Evolutionary conservation across 805 yeast species (phyloP).

Genomic region (Candida incommunis): DNA sequence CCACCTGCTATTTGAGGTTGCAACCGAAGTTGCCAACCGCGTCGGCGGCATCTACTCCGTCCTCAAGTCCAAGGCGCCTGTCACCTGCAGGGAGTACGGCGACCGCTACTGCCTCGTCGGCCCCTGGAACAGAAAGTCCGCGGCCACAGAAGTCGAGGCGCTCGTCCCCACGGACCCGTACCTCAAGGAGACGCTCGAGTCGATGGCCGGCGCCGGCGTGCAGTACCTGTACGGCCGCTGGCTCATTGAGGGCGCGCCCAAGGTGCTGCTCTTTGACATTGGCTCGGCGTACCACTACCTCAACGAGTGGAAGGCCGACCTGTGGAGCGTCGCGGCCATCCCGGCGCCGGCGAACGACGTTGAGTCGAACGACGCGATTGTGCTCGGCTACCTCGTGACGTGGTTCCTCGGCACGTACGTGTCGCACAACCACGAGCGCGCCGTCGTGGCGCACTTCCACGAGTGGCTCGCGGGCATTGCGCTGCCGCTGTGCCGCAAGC

Average conservation of each 20-base stretch:
- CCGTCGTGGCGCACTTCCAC: slow-evolving; percentile 88
- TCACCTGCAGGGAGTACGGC: slow-evolving; percentile 85
- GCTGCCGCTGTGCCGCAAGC: slow-evolving; percentile 77
- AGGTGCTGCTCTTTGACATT: slow-evolving; percentile 79
- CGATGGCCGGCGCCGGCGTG: slow-evolving; percentile 76
- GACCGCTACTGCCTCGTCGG: slow-evolving; percentile 80
- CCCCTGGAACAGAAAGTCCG: slow-evolving; percentile 60
- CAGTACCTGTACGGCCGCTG: slow-evolving; percentile 82
- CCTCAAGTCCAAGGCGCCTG: slow-evolving; percentile 90
- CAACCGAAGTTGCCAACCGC: slow-evolving; percentile 94
- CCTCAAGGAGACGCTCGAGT: slow-evolving; percentile 49
- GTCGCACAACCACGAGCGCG: slow-evolving; percentile 69
- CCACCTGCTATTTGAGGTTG: slow-evolving; percentile 82
- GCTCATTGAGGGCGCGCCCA: slow-evolving; percentile 96
- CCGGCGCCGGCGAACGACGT: slow-evolving; percentile 84
- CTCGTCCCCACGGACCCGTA: slow-evolving; percentile 32
- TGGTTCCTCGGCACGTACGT: slow-evolving; percentile 95
- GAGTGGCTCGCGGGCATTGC: slow-evolving; percentile 99
- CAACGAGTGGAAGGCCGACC: slow-evolving; percentile 88
- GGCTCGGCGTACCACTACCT: slow-evolving; percentile 54
- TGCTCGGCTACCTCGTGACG: slow-evolving; percentile 85
- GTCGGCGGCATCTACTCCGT: slow-evolving; percentile 98
- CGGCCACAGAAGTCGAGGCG: slow-evolving; percentile 68
- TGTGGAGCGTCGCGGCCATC: slow-evolving; percentile 83
- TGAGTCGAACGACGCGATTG: slow-evolving; percentile 85